Conservation (phyloP, 805 yeast species). For the Scheffersomyces ergatensis region DNA sequence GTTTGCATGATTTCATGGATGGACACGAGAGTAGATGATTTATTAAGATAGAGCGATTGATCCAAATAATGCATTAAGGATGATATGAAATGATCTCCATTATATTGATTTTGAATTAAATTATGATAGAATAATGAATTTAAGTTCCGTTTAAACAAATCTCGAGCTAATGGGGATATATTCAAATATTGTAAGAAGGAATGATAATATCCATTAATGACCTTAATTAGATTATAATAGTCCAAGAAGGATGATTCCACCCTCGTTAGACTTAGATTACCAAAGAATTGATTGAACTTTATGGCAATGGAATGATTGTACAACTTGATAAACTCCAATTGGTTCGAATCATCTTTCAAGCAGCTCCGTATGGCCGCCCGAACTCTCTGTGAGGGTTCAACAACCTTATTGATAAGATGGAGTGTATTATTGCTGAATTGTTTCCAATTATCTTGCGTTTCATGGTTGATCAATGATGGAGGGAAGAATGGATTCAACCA, state of each 20-base stretch:
- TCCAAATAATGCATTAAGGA: slow-evolving; percentile 5
- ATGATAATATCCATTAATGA: slow-evolving; percentile 20
- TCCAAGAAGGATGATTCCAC: slow-evolving; percentile 8
- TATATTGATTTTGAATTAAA: slow-evolving; percentile 7
- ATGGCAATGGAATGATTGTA: slow-evolving; percentile 29
- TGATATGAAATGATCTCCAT: slow-evolving; percentile 1
- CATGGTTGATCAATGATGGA: not conserved
- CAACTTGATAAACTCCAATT: slow-evolving; percentile 30
- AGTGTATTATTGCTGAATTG: not conserved
- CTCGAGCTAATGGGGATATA: slow-evolving; percentile 15
- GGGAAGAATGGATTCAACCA: slow-evolving; percentile 33
- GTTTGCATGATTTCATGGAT: slow-evolving; percentile 15
- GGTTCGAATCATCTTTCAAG: slow-evolving; percentile 29
- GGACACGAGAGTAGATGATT: not conserved
- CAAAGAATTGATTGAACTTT: slow-evolving; percentile 12
- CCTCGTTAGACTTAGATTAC: slow-evolving; percentile 3
- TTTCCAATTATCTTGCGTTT: not conserved
- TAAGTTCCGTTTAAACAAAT: slow-evolving; percentile 25
- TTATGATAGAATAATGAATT: slow-evolving; percentile 22
- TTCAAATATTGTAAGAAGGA: slow-evolving; percentile 20
- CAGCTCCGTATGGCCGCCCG: slow-evolving; percentile 36
- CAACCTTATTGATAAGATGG: not conserved
- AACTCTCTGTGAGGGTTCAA: slow-evolving; percentile 29
- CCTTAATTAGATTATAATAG: slow-evolving; percentile 13
- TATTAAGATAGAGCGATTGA: slow-evolving; percentile 2